Evolutionary conservation across 352 stramenopile genomes (phyloP).

Genomic region (Globisporangium spiculum): DNA sequence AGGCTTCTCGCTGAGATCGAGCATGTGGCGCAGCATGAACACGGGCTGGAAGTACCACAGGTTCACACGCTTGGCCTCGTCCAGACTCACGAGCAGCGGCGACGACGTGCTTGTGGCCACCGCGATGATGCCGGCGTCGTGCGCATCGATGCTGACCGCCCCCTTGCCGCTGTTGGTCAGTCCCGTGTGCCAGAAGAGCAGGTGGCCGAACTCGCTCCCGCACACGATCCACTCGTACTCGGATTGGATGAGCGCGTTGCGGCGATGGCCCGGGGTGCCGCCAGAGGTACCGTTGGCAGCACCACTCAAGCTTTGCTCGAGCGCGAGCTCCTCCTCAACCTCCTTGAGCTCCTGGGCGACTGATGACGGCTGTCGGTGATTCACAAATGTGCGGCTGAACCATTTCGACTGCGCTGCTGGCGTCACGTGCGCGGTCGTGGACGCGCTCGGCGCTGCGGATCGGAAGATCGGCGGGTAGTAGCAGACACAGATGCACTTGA

Average conservation of each 20-base stretch:
- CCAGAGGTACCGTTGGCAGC: neutral
- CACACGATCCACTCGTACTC: conserved; percentile 65
- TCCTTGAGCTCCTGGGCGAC: conserved; percentile 17
- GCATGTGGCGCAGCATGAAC: conserved; percentile 47
- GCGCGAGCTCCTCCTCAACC: conserved; percentile 6
- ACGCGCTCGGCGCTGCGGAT: conserved; percentile 7
- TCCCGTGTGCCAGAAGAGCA: conserved; percentile 72
- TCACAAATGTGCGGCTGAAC: conserved; percentile 33
- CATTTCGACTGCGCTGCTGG: conserved; percentile 28
- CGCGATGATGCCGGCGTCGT: conserved; percentile 45
- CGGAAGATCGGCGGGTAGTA: conserved; percentile 60
- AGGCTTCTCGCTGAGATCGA: conserved; percentile 46
- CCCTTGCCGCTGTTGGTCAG: conserved; percentile 34
- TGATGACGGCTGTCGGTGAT: conserved; percentile 20
- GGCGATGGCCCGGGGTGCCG: neutral
- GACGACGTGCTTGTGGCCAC: conserved; percentile 42
- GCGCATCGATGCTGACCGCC: conserved; percentile 49
- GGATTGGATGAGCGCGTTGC: conserved; percentile 37
- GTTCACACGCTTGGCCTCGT: conserved; percentile 36
- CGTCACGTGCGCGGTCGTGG: conserved; percentile 7
- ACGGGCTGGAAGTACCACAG: conserved; percentile 61
- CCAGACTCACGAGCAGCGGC: conserved; percentile 53
- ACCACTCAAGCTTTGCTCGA: neutral
- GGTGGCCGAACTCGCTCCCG: conserved; percentile 55
- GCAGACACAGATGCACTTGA: conserved; percentile 42